A percentile compares a stretch with the other conserved stretches of the same genome.
phyloP scores from a whole-genome alignment of 1,284 basidiomycete species.

The Cryptococcus depauperatus region DNA sequence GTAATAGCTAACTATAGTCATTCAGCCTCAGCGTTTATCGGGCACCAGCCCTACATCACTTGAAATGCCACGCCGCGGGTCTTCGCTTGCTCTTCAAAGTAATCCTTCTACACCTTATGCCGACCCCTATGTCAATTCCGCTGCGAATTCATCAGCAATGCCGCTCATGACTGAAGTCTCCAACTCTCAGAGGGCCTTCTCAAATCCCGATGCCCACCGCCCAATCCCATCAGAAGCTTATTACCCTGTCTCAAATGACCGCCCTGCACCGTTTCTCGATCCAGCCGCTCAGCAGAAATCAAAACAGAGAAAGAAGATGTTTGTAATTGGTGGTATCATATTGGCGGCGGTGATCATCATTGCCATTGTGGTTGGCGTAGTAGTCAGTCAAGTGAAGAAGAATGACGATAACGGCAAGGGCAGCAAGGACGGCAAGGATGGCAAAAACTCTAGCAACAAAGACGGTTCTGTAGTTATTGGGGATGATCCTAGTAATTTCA shows the following conservation, averaged over 20 bases:
- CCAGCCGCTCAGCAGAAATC: not conserved
- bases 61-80: constrained; percentile 8
- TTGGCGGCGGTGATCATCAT: constrained; percentile 26
- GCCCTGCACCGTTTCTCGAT: not conserved
- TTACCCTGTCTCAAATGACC: constrained; percentile 11
- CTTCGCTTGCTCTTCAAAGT: constrained; percentile 1
- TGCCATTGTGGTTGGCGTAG: constrained; percentile 27
- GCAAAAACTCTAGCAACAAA: constrained; percentile 5
- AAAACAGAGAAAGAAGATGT: constrained; percentile 20
- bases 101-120: constrained; percentile 1
- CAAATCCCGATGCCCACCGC: constrained; percentile 17
- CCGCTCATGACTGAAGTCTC: constrained; percentile 8
- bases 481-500: constrained; percentile 58
- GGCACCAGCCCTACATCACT: constrained; percentile 1
- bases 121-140: constrained; percentile 6
- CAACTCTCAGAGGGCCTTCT: constrained; percentile 1
- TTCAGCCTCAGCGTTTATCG: constrained; percentile 12
- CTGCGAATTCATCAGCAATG: not conserved
- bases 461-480: constrained; percentile 43
- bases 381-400: constrained; percentile 26
- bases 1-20: not conserved
- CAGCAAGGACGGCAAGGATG: constrained; percentile 5
- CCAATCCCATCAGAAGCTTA: constrained; percentile 29
- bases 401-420: not conserved
- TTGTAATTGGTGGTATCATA: constrained; percentile 21